A percentile compares a stretch with the other conserved stretches of the same genome.
Conservation (phyloP, 1,284 basidiomycete species). For the Porogramme epimiltina region DNA sequence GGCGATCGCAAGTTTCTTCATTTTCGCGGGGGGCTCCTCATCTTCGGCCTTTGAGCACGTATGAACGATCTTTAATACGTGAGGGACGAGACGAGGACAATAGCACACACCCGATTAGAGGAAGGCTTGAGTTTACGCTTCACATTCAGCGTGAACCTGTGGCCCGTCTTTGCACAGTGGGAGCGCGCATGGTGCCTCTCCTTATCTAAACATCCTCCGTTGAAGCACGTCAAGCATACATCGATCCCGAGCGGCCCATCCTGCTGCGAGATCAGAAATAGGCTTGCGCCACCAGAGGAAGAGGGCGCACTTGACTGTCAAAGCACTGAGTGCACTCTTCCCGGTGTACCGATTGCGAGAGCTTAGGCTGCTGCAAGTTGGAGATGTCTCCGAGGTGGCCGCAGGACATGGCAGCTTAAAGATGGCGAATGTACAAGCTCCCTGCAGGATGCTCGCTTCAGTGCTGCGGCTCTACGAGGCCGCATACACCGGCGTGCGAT, state of each 20-base stretch:
- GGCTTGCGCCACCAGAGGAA: neutral
- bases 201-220: conserved; percentile 79
- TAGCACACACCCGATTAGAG: conserved; percentile 61
- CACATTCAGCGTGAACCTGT: conserved; percentile 82
- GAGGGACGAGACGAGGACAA: neutral
- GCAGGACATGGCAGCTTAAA: conserved; percentile 20
- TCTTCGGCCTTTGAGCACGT: conserved; percentile 45
- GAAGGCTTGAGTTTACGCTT: conserved; percentile 73
- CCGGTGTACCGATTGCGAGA: conserved; percentile 67
- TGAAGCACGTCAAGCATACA: conserved; percentile 93
- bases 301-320: conserved; percentile 76
- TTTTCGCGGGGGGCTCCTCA: conserved; percentile 82
- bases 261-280: conserved; percentile 37
- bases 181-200: conserved; percentile 71
- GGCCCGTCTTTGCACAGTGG: conserved; percentile 74
- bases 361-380: conserved; percentile 40
- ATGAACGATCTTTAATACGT: neutral
- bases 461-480: neutral
- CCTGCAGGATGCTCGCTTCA: neutral
- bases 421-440: too few relatives aligned
- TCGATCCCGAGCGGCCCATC: conserved; percentile 80
- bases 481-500: conserved; percentile 1
- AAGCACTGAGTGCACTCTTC: conserved; percentile 98
- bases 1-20: conserved; percentile 87
- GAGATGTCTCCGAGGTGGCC: conserved; percentile 40